Evolutionary conservation across 1,284 basidiomycete genomes (phyloP).

Genomic region (Peniophora sp.): DNA sequence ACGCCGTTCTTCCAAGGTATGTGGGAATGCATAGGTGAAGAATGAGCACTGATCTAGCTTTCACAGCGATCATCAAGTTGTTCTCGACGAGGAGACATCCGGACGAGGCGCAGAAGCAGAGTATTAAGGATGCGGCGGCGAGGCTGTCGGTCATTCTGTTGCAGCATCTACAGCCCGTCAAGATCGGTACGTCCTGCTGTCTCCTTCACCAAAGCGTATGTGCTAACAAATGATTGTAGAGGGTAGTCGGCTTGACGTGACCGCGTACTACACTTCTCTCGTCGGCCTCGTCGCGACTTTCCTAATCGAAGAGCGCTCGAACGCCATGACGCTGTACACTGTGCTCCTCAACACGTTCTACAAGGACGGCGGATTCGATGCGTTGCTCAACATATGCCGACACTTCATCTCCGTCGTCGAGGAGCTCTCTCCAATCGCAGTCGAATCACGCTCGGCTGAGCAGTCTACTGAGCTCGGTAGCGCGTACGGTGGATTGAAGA

Average conservation of each 20-base stretch:
- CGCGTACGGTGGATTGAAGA: conserved; percentile 76
- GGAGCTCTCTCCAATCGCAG: conserved; percentile 34
- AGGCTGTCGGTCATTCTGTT: conserved; percentile 70
- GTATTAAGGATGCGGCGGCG: conserved; percentile 64
- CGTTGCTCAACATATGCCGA: conserved; percentile 55
- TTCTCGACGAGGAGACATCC: conserved; percentile 77
- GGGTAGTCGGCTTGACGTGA: conserved; percentile 49
- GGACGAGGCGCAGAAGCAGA: conserved; percentile 73
- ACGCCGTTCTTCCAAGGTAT: conserved; percentile 89
- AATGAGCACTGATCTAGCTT: too few species aligned
- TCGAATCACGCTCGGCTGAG: conserved; percentile 48
- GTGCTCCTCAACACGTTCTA: conserved; percentile 75
- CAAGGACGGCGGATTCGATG: conserved; percentile 64
- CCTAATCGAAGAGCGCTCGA: conserved; percentile 82
- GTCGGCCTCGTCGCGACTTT: conserved; percentile 67
- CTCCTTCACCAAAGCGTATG: conserved; percentile 4
- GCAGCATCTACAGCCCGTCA: conserved; percentile 57
- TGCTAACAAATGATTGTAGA: conserved; percentile 4
- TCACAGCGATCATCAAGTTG: conserved; percentile 76
- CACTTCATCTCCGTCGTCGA: conserved; percentile 54
- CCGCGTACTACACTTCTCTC: conserved; percentile 72
- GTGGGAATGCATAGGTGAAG: not conserved
- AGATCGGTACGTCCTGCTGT: conserved; percentile 41
- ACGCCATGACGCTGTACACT: conserved; percentile 73
- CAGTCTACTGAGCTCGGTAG: conserved; percentile 62